Evolutionary conservation across 208 protist species (phyloP), one percentile per base, ranked within the genome.

Genomic region (Angomonas desouzai): DNA sequence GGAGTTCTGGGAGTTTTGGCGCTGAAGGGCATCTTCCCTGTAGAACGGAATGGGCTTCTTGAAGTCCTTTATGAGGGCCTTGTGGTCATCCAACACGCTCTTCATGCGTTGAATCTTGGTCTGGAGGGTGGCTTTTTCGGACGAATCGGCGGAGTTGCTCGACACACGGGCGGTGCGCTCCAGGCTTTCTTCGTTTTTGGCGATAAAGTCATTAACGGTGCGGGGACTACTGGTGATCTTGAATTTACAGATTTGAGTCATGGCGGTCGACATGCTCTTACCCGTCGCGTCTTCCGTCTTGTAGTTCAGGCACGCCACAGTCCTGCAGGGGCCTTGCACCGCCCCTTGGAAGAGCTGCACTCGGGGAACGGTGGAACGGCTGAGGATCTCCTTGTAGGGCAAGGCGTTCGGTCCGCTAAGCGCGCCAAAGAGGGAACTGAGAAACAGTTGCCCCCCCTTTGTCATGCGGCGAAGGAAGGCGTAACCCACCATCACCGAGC

Each of bases 251-350:
- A 83, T 36, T 1, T 59, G 62, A 16, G 69, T 56, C n/a, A 75
- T 40, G 11, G 65, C 70, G 3, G 66, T 25, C 28, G 72, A 56
- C 72, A 78, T 83, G 23, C 3, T 29, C 69, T 70, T 68, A 34
- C 30, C 66, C 48, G 55, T 25, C 45, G 57, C 51, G 25, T 75
- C 72, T 59, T 76, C 77, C 23, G 38, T 40, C 55, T 65, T 29
- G 62, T 72, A 53, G 66, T 77, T 76, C 33, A 79, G 11, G 20
- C 78, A 30, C 16, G 62, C 73, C 23, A 74, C 57, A 9, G 77
- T 83, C 55, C 70, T 68, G 70, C 65, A 71, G 36, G 76, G 76
- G 9, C 76, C 76, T 10, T 70, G 66, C 56, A 75, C 72, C 47
- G 66, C 49, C 48, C 77, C 62, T 34, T 62, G 58, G 18, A 83